Evolutionary conservation across 2,329 filamentous ascomycete species (phyloP).

Genomic region (Rutstroemia sp.): DNA sequence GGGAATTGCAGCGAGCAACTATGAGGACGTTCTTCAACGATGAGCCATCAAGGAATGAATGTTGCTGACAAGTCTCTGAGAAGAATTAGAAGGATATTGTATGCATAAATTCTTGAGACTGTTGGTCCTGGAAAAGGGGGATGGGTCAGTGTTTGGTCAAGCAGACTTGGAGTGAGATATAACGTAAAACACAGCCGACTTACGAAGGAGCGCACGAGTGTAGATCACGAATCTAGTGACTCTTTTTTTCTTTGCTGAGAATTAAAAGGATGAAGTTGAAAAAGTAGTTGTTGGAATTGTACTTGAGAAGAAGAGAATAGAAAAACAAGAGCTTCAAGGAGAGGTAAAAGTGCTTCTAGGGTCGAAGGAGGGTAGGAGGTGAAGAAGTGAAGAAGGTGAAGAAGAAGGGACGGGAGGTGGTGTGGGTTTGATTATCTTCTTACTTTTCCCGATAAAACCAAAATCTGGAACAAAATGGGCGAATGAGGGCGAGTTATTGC

Average conservation of each 20-base stretch:
- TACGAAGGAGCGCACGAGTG: conserved; percentile 7
- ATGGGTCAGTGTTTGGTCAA: neutral
- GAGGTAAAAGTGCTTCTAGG: neutral
- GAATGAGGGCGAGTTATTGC: neutral
- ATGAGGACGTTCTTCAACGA: neutral
- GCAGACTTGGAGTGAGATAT: neutral
- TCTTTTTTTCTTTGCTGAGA: conserved; percentile 9
- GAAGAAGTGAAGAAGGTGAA: neutral
- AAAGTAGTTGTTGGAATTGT: too few species aligned
- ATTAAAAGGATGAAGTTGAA: conserved; percentile 10
- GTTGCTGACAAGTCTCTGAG: conserved; percentile 2
- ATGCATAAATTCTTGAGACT: neutral
- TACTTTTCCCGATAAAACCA: neutral
- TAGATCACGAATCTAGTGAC: conserved; percentile 7
- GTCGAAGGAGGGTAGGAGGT: neutral
- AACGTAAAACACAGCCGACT: conserved; percentile 7
- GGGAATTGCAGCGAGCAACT: neutral
- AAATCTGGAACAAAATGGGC: neutral
- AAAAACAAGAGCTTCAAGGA: neutral
- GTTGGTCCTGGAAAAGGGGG: neutral
- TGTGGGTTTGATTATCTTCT: neutral
- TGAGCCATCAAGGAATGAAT: neutral
- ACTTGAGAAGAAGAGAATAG: conserved; percentile 3
- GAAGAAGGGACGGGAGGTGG: neutral
- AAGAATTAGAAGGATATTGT: conserved; percentile 6